phyloP scores from a whole-genome alignment of 2,329 filamentous ascomycete species.

The Pleurostoma richardsiae region DNA sequence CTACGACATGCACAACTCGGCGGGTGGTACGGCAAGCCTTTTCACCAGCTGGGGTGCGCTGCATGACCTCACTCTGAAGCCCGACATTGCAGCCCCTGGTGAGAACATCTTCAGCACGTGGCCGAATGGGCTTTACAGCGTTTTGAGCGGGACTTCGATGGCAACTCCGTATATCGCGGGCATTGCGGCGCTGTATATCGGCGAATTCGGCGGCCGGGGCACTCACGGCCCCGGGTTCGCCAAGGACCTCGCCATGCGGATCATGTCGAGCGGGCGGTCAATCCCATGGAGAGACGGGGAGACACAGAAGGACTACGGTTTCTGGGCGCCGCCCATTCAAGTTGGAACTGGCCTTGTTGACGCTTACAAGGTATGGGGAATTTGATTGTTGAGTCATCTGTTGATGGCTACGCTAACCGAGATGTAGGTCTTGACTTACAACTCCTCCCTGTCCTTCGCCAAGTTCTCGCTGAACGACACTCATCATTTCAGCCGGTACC shows the following conservation, averaged over 20 bases:
- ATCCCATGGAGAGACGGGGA: conserved; percentile 19
- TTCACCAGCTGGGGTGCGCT: conserved; percentile 49
- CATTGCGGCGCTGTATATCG: conserved; percentile 40
- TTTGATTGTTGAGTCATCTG: background rate
- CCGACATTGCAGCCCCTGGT: conserved; percentile 44
- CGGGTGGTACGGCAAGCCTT: conserved; percentile 34
- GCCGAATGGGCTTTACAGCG: conserved; percentile 36
- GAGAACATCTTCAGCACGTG: conserved; percentile 45
- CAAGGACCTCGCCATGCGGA: conserved; percentile 15
- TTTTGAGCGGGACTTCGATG: conserved; percentile 52
- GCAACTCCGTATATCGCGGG: conserved; percentile 49
- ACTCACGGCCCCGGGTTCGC: conserved; percentile 25
- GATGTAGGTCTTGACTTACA: conserved; percentile 24
- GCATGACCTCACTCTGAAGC: conserved; percentile 45
- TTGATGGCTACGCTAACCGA: background rate
- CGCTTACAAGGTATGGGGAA: conserved; percentile 17
- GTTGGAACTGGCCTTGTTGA: conserved; percentile 34
- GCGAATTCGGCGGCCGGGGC: conserved; percentile 32
- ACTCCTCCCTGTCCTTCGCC: conserved; percentile 23
- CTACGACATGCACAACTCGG: conserved; percentile 13
- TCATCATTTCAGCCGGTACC: conserved; percentile 22
- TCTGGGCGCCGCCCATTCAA: conserved; percentile 26
- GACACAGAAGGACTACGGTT: conserved; percentile 9
- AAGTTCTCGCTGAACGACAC: conserved; percentile 36
- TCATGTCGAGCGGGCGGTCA: conserved; percentile 18